These are phyloP conservation scores for Staphylotrichum longicolle DNA, from an alignment of 495 filamentous ascomycete species.

Conservation along the genomic window DNA sequence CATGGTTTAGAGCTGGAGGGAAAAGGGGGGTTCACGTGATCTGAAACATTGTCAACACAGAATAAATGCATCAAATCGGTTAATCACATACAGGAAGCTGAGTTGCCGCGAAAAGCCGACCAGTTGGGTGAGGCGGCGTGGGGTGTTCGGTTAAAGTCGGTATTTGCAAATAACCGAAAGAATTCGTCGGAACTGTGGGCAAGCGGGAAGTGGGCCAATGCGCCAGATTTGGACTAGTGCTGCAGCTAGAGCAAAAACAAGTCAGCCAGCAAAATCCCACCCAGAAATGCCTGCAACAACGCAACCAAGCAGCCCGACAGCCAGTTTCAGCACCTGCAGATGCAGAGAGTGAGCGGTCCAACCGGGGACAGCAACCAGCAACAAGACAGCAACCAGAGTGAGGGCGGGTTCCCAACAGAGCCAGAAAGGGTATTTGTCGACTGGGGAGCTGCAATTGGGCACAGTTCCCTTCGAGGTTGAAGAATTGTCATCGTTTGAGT, in stretches of 20 bases:
- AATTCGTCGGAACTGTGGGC: neutral
- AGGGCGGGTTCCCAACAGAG: neutral
- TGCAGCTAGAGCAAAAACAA: slow-evolving; percentile 9
- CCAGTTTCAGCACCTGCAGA: slow-evolving; percentile 3
- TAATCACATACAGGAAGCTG: slow-evolving; percentile 11
- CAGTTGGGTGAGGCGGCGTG: too few species aligned
- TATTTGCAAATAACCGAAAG: slow-evolving; percentile 6
- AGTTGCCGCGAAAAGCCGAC: slow-evolving; percentile 2
- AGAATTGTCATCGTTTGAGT: neutral
- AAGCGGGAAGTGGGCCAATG: neutral
- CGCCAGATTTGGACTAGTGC: slow-evolving; percentile 21
- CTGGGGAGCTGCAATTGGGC: neutral
- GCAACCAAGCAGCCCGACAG: neutral
- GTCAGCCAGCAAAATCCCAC: slow-evolving; percentile 11
- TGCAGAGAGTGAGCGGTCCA: slow-evolving; percentile 8
- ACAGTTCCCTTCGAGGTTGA: neutral
- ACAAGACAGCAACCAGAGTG: slow-evolving; percentile 4
- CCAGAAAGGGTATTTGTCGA: neutral
- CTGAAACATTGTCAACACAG: slow-evolving; percentile 6
- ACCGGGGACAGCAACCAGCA: slow-evolving; percentile 19
- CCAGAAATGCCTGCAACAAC: neutral
- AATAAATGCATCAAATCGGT: slow-evolving; percentile 7
- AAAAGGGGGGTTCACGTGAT: slow-evolving; percentile 28
- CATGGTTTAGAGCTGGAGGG: slow-evolving; percentile 18
- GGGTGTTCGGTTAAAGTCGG: neutral